Percentiles rank a stretch among this genome's conserved stretches.
Evolutionary conservation across 176 grass and related monocot genomes (phyloP).

Genomic region (Chrysopogon serrulatus): DNA sequence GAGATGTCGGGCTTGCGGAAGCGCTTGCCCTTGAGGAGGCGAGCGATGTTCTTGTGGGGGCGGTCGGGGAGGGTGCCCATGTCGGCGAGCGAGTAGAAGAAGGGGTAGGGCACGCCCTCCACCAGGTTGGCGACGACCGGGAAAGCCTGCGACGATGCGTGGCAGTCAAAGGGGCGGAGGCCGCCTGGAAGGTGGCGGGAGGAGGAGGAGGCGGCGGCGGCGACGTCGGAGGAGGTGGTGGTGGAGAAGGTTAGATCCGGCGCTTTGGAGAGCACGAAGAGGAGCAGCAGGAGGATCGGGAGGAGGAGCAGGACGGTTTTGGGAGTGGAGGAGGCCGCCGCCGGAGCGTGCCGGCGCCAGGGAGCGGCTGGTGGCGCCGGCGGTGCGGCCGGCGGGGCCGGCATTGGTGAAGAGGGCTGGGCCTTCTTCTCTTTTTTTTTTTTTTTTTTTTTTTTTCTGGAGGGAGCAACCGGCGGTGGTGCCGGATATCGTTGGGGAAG

Average conservation of each 20-base stretch:
- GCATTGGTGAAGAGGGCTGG: conserved; percentile 1
- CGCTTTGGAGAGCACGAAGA: conserved; percentile 44
- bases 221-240: neutral
- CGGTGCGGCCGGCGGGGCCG: neutral
- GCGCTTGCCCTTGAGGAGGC: conserved; percentile 77
- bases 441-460: too few species aligned
- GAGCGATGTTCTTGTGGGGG: conserved; percentile 78
- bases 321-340: conserved; percentile 25
- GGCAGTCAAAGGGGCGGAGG: conserved; percentile 67
- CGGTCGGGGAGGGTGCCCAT: conserved; percentile 63
- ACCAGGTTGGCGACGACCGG: conserved; percentile 85
- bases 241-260: conserved; percentile 35
- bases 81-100: conserved; percentile 86
- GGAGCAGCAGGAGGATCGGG: conserved; percentile 46
- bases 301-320: conserved; percentile 31
- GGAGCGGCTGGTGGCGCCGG: conserved; percentile 8
- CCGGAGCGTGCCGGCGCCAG: conserved; percentile 46
- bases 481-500: neutral
- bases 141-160: conserved; percentile 73
- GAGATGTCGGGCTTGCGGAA: conserved; percentile 93
- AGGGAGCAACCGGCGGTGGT: neutral
- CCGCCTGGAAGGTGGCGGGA: neutral
- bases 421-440: too few species aligned
- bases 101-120: conserved; percentile 72
- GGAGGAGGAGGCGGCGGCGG: neutral